phyloP scores from a whole-genome alignment of 2,329 filamentous ascomycete genomes.

The Xylaria multiplex region DNA sequence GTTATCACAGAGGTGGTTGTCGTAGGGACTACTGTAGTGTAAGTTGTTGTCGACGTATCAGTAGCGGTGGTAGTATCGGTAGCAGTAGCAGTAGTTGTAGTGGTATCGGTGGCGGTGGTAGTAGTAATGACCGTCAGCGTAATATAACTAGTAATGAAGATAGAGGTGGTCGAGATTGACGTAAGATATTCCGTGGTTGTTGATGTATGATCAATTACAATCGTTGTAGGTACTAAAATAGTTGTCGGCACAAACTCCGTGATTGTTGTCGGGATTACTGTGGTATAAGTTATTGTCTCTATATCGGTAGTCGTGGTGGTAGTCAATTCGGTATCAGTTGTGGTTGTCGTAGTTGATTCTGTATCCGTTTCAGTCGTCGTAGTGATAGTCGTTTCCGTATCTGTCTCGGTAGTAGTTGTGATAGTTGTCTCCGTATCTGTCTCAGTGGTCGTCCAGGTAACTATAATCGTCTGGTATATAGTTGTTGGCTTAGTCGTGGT shows the following conservation, averaged over 20 bases:
- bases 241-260: slow-evolving; percentile 26
- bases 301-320: slow-evolving; percentile 22
- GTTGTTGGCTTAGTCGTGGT: not conserved
- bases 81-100: slow-evolving; percentile 20
- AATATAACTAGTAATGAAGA: slow-evolving; percentile 15
- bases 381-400: not conserved
- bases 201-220: slow-evolving; percentile 30
- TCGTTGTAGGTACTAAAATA: slow-evolving; percentile 24
- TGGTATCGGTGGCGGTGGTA: slow-evolving; percentile 16
- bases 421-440: slow-evolving; percentile 19
- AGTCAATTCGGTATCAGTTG: slow-evolving; percentile 21
- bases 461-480: slow-evolving; percentile 14
- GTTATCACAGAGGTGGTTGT: slow-evolving; percentile 39
- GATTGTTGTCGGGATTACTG: slow-evolving; percentile 34
- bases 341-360: not conserved
- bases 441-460: slow-evolving; percentile 1
- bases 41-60: slow-evolving; percentile 36
- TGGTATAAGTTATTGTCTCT: slow-evolving; percentile 25
- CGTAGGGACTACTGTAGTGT: slow-evolving; percentile 41
- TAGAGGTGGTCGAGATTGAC: slow-evolving; percentile 35
- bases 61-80: slow-evolving; percentile 29
- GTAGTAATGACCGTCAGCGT: not conserved
- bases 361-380: slow-evolving; percentile 18
- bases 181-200: slow-evolving; percentile 24
- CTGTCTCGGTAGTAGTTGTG: slow-evolving; percentile 18